Evolutionary conservation across 2,329 filamentous ascomycete species (phyloP).

Genomic region (Claviceps sp.): DNA sequence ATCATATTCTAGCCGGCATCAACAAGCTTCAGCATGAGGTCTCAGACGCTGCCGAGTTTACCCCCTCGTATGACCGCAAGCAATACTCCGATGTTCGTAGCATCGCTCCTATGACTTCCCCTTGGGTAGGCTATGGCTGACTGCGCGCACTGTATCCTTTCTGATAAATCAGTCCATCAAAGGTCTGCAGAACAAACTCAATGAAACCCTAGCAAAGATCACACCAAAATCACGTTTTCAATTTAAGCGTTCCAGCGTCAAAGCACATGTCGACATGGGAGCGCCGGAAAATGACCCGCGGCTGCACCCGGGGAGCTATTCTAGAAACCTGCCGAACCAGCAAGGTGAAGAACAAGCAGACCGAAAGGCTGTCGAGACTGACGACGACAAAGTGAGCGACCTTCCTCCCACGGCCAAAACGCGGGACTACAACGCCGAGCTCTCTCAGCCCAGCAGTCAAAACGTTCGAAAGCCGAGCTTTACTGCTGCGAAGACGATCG

Average conservation of each 20-base stretch:
- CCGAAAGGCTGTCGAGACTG: conserved; percentile 9
- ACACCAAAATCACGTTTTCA: conserved; percentile 70
- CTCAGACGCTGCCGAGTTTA: conserved; percentile 65
- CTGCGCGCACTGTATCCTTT: not conserved
- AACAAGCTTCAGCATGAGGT: conserved; percentile 71
- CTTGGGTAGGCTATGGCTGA: not conserved
- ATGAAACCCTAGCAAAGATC: conserved; percentile 52
- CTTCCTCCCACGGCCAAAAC: conserved; percentile 23
- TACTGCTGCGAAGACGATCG: conserved; percentile 44
- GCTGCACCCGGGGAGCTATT: conserved; percentile 22
- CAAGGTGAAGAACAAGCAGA: conserved; percentile 6
- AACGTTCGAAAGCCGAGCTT: conserved; percentile 48
- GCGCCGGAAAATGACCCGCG: conserved; percentile 29
- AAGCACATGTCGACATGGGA: conserved; percentile 28
- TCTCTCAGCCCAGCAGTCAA: conserved; percentile 26
- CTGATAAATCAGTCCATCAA: conserved; percentile 55
- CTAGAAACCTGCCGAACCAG: conserved; percentile 15
- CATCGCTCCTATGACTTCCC: not conserved
- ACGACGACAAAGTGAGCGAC: conserved; percentile 27
- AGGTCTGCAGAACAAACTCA: conserved; percentile 63
- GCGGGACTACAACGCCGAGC: conserved; percentile 44
- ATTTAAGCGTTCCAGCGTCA: conserved; percentile 42
- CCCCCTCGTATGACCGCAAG: conserved; percentile 81
- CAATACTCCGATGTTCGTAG: conserved; percentile 60
- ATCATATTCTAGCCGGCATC: conserved; percentile 68